These are phyloP conservation scores for Gloeostereum incarnatum DNA, from an alignment of 768 basidiomycete species.

Conservation along the genomic window DNA sequence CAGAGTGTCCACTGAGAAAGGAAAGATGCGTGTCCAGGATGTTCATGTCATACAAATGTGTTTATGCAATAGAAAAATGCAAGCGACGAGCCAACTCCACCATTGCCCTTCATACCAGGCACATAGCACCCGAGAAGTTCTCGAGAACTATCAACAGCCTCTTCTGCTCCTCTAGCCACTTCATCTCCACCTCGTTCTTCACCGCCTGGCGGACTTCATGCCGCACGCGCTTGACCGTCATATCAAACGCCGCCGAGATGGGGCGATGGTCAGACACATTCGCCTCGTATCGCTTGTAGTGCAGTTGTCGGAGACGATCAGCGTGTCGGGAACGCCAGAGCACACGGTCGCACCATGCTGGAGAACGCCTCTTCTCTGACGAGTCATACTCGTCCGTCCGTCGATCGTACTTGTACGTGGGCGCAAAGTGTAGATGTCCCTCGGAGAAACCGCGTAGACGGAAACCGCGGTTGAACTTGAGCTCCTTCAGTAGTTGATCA, in stretches of 20 bases:
- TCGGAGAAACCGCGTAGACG: conserved; percentile 80
- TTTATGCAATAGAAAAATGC: no score
- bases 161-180: conserved; percentile 43
- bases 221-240: conserved; percentile 68
- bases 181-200: conserved; percentile 42
- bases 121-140: no score
- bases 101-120: no score
- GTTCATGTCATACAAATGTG: no score
- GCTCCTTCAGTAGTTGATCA: conserved; percentile 88
- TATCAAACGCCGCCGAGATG: conserved; percentile 67
- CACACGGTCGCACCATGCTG: conserved; percentile 97
- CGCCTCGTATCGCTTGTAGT: conserved; percentile 77
- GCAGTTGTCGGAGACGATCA: conserved; percentile 50
- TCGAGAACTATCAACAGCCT: conserved; percentile 22
- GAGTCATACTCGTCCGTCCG: conserved; percentile 73
- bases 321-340: conserved; percentile 60
- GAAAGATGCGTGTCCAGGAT: no score
- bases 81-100: no score
- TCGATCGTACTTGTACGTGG: conserved; percentile 94
- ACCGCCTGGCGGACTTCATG: conserved; percentile 47
- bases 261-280: conserved; percentile 90
- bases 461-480: conserved; percentile 81
- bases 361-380: conserved; percentile 80
- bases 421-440: conserved; percentile 72
- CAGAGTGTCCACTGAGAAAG: no score